A percentile compares a stretch with the other conserved stretches of the same genome.
These are phyloP conservation scores for Begonia loranthoides DNA, from an alignment of 306 rosid species.

Conservation along the genomic window DNA sequence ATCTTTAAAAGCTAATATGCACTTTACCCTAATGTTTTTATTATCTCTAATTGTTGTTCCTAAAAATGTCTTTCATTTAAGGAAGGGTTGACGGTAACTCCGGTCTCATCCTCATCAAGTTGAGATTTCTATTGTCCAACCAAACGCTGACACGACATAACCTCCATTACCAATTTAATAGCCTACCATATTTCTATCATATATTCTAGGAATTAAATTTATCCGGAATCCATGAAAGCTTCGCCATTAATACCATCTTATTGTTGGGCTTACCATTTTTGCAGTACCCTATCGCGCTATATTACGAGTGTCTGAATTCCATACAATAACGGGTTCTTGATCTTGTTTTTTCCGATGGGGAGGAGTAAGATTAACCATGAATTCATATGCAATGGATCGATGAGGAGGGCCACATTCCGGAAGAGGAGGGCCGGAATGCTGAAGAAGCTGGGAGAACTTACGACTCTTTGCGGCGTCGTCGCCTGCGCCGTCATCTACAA, in stretches of 20 bases:
- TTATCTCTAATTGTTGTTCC: too few species aligned
- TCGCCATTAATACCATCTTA: neutral
- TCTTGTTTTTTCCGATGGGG: neutral
- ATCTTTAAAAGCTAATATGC: too few species aligned
- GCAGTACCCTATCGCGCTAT: neutral
- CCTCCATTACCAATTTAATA: neutral
- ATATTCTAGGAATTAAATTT: neutral
- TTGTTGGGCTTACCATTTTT: neutral
- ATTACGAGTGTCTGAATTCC: neutral
- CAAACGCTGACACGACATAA: too few species aligned
- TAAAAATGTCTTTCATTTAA: too few species aligned
- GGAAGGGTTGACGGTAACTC: too few species aligned
- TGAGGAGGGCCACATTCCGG: constrained; percentile 4
- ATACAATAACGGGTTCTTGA: neutral
- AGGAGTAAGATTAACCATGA: constrained; percentile 4
- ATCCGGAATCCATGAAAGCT: neutral
- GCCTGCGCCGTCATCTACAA: constrained; percentile 5
- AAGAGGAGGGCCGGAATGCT: constrained; percentile 3
- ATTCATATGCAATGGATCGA: constrained; percentile 3
- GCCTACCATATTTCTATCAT: neutral
- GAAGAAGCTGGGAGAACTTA: constrained; percentile 1
- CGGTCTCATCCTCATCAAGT: too few species aligned
- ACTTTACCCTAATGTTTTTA: too few species aligned
- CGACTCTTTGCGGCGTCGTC: constrained; percentile 4
- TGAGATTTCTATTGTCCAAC: too few species aligned